Evolutionary conservation across 2,329 filamentous ascomycete genomes (phyloP).

Genomic region (Talaromyces sp.): DNA sequence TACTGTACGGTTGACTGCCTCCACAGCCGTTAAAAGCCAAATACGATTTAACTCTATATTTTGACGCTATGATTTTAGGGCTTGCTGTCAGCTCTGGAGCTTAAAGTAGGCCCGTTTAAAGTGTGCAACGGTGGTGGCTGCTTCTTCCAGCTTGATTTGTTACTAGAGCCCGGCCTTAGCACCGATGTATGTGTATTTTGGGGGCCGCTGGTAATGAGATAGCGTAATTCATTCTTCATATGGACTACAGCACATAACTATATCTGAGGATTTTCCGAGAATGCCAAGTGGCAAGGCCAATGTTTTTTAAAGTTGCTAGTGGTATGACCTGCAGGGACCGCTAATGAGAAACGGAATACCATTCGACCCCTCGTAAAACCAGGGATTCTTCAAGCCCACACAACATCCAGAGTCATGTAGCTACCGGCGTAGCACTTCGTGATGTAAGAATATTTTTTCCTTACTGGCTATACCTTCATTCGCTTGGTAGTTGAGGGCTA

Average conservation of each 20-base stretch:
- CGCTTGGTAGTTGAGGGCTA: not conserved
- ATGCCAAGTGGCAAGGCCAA: not conserved
- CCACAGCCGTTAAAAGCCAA: not conserved
- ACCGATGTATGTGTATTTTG: not conserved
- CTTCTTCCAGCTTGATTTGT: constrained; percentile 1
- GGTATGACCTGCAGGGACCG: not conserved
- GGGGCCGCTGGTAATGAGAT: not conserved
- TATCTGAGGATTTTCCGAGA: not conserved
- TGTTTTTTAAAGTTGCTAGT: not conserved
- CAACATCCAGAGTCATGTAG: not conserved
- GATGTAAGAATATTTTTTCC: not conserved
- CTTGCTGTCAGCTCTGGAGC: not conserved
- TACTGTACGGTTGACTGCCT: not conserved
- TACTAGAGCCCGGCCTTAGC: not conserved
- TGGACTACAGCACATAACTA: not conserved
- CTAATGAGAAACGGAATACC: not conserved
- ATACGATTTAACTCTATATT: not conserved
- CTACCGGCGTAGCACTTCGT: not conserved
- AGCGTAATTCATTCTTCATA: not conserved
- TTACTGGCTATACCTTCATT: not conserved
- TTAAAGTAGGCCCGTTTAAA: not conserved
- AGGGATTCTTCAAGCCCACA: not conserved
- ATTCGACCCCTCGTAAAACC: not conserved
- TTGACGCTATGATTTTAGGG: not conserved
- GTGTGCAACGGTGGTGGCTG: not conserved